Conservation (phyloP, 306 rosid species). For the Alnus rubra region DNA sequence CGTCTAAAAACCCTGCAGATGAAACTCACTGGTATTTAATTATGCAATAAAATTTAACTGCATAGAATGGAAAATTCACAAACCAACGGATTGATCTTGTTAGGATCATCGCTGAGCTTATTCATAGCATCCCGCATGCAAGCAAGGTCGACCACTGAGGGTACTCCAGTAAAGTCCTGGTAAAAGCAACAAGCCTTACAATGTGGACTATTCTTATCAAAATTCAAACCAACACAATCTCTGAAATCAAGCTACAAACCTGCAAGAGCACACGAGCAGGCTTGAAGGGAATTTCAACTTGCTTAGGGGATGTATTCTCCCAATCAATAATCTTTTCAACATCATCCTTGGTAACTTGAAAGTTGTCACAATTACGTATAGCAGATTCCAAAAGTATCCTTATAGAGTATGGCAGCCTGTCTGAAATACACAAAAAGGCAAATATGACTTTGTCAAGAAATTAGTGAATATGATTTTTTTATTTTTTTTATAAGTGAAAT, state of each 20-base stretch:
- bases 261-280: slow-evolving; percentile 24
- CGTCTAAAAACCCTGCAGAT: neutral
- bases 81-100: slow-evolving; percentile 14
- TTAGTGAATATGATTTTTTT: too few relatives aligned
- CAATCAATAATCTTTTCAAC: slow-evolving; percentile 20
- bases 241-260: neutral
- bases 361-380: slow-evolving; percentile 26
- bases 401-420: slow-evolving; percentile 31
- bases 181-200: neutral
- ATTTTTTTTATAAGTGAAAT: too few relatives aligned
- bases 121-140: slow-evolving; percentile 17
- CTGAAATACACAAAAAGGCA: slow-evolving; percentile 10
- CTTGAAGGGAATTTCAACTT: slow-evolving; percentile 24
- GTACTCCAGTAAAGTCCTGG: slow-evolving; percentile 20
- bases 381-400: slow-evolving; percentile 34
- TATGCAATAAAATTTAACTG: neutral
- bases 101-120: neutral
- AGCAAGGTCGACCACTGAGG: slow-evolving; percentile 16
- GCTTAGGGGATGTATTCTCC: slow-evolving; percentile 21
- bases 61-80: neutral
- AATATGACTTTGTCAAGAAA: neutral
- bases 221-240: neutral
- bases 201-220: neutral
- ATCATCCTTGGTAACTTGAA: slow-evolving; percentile 17
- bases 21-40: neutral